Evolutionary conservation across 2,329 filamentous ascomycete genomes (phyloP).

Genomic region (Aspergillus aculeatinus): DNA sequence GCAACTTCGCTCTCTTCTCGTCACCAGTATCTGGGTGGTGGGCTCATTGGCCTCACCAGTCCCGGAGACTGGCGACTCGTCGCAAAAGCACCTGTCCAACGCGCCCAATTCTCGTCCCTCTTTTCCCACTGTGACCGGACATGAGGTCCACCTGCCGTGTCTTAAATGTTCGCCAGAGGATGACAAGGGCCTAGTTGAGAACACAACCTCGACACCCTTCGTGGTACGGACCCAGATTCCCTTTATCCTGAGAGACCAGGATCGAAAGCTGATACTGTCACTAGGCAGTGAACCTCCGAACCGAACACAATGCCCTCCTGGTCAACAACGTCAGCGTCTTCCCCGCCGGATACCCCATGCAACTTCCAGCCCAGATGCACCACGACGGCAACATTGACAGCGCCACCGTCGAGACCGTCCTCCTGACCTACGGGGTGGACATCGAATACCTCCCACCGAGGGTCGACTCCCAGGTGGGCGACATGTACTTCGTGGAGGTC

Average conservation of each 20-base stretch:
- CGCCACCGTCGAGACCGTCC: neutral
- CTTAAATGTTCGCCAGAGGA: neutral
- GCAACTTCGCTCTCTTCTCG: neutral
- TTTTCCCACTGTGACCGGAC: constrained; percentile 1
- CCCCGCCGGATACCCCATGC: neutral
- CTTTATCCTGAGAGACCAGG: neutral
- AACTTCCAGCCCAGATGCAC: neutral
- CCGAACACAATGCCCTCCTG: constrained; percentile 1
- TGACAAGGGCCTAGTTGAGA: neutral
- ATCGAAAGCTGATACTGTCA: neutral
- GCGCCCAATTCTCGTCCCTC: neutral
- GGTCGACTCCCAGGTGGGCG: neutral
- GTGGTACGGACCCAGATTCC: neutral
- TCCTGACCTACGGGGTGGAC: constrained; percentile 1
- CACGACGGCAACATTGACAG: neutral
- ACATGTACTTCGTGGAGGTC: constrained; percentile 1
- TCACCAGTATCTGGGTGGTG: neutral
- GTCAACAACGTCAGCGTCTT: constrained; percentile 2
- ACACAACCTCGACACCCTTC: neutral
- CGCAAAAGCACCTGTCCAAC: neutral
- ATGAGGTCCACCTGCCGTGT: constrained; percentile 4
- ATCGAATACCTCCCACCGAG: neutral
- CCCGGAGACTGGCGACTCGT: neutral
- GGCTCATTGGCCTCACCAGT: neutral
- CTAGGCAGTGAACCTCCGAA: constrained; percentile 1